Conservation (phyloP, 2,329 filamentous ascomycete species). For the Chrysoporthe austroafricana region DNA sequence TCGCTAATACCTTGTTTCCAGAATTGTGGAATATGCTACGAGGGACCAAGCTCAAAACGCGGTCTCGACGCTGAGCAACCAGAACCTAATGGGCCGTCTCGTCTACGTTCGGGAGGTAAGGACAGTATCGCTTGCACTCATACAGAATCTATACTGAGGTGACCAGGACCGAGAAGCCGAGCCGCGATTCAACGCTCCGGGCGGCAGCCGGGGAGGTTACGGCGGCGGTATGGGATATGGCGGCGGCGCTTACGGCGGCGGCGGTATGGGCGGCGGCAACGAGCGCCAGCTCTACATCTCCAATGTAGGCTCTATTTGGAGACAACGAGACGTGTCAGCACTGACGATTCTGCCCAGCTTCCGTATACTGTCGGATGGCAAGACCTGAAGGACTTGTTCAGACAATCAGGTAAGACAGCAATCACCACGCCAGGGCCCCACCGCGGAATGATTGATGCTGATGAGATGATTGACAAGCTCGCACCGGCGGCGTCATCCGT, state of each 20-base stretch:
- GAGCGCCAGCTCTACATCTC: constrained; percentile 95
- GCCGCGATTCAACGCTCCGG: constrained; percentile 82
- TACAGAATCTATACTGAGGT: constrained; percentile 26
- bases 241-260: constrained; percentile 47
- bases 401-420: constrained; percentile 82
- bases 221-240: constrained; percentile 45
- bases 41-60: constrained; percentile 98
- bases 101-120: constrained; percentile 97
- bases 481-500: constrained; percentile 81
- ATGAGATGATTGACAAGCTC: constrained; percentile 40
- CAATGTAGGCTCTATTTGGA: constrained; percentile 75
- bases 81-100: constrained; percentile 96
- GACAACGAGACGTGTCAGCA: not conserved
- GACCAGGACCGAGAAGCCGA: constrained; percentile 93
- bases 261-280: constrained; percentile 41
- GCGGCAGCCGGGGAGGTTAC: constrained; percentile 58
- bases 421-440: constrained; percentile 16
- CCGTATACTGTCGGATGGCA: constrained; percentile 98
- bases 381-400: constrained; percentile 97
- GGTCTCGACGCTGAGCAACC: constrained; percentile 97
- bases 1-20: constrained; percentile 46
- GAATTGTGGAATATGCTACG: constrained; percentile 99
- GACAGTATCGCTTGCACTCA: constrained; percentile 23
- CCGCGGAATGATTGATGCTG: not conserved
- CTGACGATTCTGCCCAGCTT: constrained; percentile 64